Base-by-base conservation (phyloP, 331 rosid species). In the Stylosanthes scabra region DNA sequence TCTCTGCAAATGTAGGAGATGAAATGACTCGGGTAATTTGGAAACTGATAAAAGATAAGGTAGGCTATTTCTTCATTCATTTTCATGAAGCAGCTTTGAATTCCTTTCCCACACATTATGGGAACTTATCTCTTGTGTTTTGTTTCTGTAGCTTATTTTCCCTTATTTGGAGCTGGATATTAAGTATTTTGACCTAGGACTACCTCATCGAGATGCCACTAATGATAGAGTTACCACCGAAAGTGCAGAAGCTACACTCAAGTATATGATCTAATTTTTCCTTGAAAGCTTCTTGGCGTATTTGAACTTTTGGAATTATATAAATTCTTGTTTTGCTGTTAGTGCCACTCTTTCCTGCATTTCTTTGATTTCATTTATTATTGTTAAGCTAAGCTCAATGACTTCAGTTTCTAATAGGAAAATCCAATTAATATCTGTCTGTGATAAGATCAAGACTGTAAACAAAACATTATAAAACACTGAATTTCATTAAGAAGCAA, bases 121-220 rank as follows among this genome's bases (percentile, higher is more conserved):
- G 12, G 14, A 9, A 13, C 28, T 68, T 75, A 60, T 29, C 66
- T 14, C 54, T 11, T 13, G 52, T 11, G 25, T 51, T 37, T 11
- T 62, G 9, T 14, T n/a, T 78, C 57, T 77, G 63, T 73, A 86
- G 89, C 89, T 86, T 77, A 86, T 86, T 77, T 71, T 58, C 50
- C 89, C 89, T 29, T 86, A 77, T 52, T 52, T 86, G 78, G 85
- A 80, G 75, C 80, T 86, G 75, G 85, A 86, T 74, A 70, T 83
- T 49, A 86, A 86, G 82, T 86, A 86, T 70, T 86, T 79, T 78
- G 90, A 86, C 78, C 90, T 86, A 71, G 90, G 90, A 14, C 88
- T 86, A 64, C 76, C 86, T 68, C 79, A 81, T 68, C 86, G 90
- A 6, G 84, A 86, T 81, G 86, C 87, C 61, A 86, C 90, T 46